phyloP scores from a whole-genome alignment of 768 basidiomycete genomes.

The Russula earlei region DNA sequence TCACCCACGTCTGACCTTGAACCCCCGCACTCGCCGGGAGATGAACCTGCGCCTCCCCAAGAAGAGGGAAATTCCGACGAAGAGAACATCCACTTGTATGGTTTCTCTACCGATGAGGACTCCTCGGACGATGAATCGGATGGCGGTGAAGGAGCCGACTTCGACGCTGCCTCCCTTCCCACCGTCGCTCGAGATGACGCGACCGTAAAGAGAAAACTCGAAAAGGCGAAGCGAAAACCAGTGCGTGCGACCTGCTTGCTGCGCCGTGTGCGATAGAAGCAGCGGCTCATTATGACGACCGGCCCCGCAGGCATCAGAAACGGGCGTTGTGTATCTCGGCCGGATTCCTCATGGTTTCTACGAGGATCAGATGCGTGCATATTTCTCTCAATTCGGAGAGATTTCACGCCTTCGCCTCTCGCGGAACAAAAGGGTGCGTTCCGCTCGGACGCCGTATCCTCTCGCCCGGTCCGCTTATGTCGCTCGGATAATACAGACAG shows the following conservation, averaged over 20 bases:
- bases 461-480: neutral
- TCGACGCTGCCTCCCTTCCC: constrained; percentile 69
- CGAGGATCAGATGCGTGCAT: constrained; percentile 86
- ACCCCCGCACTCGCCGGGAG: neutral
- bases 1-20: neutral
- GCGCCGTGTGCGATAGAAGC: too few relatives aligned
- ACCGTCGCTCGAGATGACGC: constrained; percentile 85
- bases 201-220: constrained; percentile 51
- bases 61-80: constrained; percentile 30
- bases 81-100: constrained; percentile 46
- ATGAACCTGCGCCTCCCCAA: neutral
- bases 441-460: neutral
- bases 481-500: constrained; percentile 66
- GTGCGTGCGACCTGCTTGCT: constrained; percentile 34
- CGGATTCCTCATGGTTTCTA: constrained; percentile 96
- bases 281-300: constrained; percentile 2
- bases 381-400: constrained; percentile 92
- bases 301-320: constrained; percentile 50
- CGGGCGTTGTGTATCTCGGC: constrained; percentile 82
- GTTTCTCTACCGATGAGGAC: constrained; percentile 67
- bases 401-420: constrained; percentile 84
- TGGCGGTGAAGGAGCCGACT: constrained; percentile 39
- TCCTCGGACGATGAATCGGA: constrained; percentile 72
- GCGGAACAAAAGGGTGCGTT: constrained; percentile 81
- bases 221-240: constrained; percentile 48